These are phyloP conservation scores for Dictyostelium purpureum DNA, from an alignment of 78 protist species.

Conservation along the genomic window DNA sequence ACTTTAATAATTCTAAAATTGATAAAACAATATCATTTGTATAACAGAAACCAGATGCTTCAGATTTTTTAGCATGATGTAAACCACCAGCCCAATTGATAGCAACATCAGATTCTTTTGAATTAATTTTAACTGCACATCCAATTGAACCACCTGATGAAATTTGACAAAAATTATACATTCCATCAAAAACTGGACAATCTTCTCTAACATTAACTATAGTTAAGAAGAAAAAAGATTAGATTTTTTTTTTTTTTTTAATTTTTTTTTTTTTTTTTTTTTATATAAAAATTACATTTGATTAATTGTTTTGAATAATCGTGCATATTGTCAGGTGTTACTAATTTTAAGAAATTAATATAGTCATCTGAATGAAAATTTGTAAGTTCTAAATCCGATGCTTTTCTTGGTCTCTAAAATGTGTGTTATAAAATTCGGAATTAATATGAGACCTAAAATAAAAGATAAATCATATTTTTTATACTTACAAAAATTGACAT, in stretches of 20 bases:
- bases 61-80: constrained; percentile 98
- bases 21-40: constrained; percentile 99
- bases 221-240: constrained; percentile 1
- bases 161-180: constrained; percentile 93
- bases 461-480: neutral
- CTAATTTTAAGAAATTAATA: constrained; percentile 61
- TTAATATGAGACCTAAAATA: neutral
- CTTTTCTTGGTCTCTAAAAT: constrained; percentile 58
- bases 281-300: constrained; percentile 3
- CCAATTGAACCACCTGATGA: constrained; percentile 98
- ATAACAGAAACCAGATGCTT: constrained; percentile 99
- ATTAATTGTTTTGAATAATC: neutral
- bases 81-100: constrained; percentile 99
- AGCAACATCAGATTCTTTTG: constrained; percentile 89
- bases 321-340: constrained; percentile 34
- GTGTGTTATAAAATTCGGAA: no score
- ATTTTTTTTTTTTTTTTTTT: constrained; percentile 6
- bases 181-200: constrained; percentile 99
- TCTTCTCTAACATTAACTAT: constrained; percentile 96
- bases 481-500: constrained; percentile 82
- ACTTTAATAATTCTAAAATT: constrained; percentile 96
- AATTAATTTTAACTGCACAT: constrained; percentile 89
- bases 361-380: constrained; percentile 84
- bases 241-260: neutral
- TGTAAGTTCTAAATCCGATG: constrained; percentile 45